Conservation (phyloP, 108 stramenopile genomes). For the Ochromonas danica region DNA sequence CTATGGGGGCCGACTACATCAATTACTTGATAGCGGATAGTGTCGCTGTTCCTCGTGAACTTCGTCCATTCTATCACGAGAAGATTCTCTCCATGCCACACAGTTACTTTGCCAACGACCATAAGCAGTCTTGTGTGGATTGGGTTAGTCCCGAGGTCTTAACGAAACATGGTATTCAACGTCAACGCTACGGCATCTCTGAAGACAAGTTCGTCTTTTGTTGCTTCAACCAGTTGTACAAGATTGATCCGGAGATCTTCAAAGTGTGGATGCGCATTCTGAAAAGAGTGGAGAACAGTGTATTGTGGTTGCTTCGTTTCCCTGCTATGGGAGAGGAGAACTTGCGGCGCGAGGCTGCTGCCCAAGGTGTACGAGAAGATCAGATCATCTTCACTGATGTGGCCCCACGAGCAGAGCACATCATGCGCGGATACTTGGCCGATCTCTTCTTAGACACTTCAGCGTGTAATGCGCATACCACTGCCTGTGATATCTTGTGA, state of each 20-base stretch:
- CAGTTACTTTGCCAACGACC: constrained; percentile 79
- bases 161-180: constrained; percentile 30
- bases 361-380: constrained; percentile 51
- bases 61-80: constrained; percentile 67
- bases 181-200: constrained; percentile 65
- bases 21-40: constrained; percentile 73
- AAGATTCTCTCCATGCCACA: constrained; percentile 72
- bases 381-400: constrained; percentile 70
- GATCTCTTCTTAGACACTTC: constrained; percentile 82
- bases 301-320: constrained; percentile 74
- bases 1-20: constrained; percentile 64
- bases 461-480: constrained; percentile 76
- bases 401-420: constrained; percentile 65
- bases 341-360: constrained; percentile 56
- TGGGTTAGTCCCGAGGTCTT: background rate
- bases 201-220: constrained; percentile 71
- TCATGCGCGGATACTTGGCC: constrained; percentile 65
- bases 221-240: constrained; percentile 77
- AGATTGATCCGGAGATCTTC: constrained; percentile 77
- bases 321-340: constrained; percentile 70
- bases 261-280: constrained; percentile 67
- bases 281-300: constrained; percentile 54
- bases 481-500: constrained; percentile 67
- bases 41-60: constrained; percentile 52
- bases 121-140: constrained; percentile 51